Percentiles rank a stretch among this genome's conserved stretches.
Conservation (phyloP, 257 asterid species). For the Lavandula angustifolia region DNA sequence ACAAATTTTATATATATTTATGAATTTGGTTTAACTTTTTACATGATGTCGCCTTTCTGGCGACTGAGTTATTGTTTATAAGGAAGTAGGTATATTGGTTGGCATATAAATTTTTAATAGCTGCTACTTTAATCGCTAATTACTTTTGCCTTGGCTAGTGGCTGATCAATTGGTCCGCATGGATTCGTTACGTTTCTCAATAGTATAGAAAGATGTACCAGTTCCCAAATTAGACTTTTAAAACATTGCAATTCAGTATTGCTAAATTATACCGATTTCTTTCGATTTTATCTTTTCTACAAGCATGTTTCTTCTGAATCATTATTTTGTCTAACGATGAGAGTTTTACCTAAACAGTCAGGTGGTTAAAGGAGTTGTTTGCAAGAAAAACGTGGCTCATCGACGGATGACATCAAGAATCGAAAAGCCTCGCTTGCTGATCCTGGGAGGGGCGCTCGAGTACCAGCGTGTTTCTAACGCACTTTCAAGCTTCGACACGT, state of each 20-base stretch:
- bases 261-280: slow-evolving; percentile 5
- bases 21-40: too few relatives aligned
- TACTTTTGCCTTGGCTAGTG: too few relatives aligned
- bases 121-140: too few relatives aligned
- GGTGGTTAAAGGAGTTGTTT: slow-evolving; percentile 90
- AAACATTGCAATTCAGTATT: neutral
- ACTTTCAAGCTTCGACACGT: slow-evolving; percentile 89
- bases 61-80: too few relatives aligned
- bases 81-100: too few relatives aligned
- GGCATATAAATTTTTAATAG: too few relatives aligned
- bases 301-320: neutral
- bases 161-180: too few relatives aligned
- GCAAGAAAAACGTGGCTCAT: slow-evolving; percentile 95
- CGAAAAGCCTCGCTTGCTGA: slow-evolving; percentile 82
- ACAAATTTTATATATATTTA: too few relatives aligned
- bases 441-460: slow-evolving; percentile 97
- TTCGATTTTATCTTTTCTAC: neutral
- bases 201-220: too few relatives aligned
- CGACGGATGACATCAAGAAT: slow-evolving; percentile 86
- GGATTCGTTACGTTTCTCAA: too few relatives aligned
- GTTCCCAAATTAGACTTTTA: too few relatives aligned
- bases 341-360: slow-evolving; percentile 47
- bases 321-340: slow-evolving; percentile 26
- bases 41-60: too few relatives aligned
- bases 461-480: slow-evolving; percentile 91